Base-by-base conservation (phyloP, 345 rosid species). In the Pistacia integerrima region DNA sequence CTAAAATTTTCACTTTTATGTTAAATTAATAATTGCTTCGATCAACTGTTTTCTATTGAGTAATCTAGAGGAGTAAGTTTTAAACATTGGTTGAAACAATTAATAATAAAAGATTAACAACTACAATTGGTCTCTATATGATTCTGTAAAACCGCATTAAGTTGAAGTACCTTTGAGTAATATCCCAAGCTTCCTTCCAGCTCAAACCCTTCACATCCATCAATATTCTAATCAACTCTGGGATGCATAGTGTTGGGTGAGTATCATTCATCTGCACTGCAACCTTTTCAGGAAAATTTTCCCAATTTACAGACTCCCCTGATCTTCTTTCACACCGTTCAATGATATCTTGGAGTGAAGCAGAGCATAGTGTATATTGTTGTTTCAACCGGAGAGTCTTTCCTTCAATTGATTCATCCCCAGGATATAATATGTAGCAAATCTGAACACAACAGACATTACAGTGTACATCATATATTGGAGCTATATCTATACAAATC, bases 261-360 rank as follows among this genome's bases (percentile, higher is more conserved):
- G 91, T 84, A 59, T 86, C 91, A 57, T 88, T 86, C 91, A 88
- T 83, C 73, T 86, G 89, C 25, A 88, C 86, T 11, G 86, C 88
- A 71, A 84, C 86, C 54, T 84, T 88, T 58, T 83, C 85, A 9
- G 88, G 88, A 67, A 88, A 84, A 13, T 11, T 78, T 69, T 83
- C 80, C 88, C 89, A 86, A 44, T 81, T 78, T 68, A 81, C 75
- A 28, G 65, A 38, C 38, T 77, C 71, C 25, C 72, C 78, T 17
- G 84, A 86, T 78, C 87, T 83, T 72, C 74, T 82, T 70, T 82
- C 87, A 77, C 83, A 88, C 65, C 78, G 72, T 56, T 82, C 69
- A 60, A 88, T 83, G 75, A 88, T 88, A 67, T 86, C 89, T 75
- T 84, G 88, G 36, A 86, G 82, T 20, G 87, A 86, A 73, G 87